phyloP scores from a whole-genome alignment of 2,329 filamentous ascomycete genomes.

The Pyrenophora tritici-repentis region DNA sequence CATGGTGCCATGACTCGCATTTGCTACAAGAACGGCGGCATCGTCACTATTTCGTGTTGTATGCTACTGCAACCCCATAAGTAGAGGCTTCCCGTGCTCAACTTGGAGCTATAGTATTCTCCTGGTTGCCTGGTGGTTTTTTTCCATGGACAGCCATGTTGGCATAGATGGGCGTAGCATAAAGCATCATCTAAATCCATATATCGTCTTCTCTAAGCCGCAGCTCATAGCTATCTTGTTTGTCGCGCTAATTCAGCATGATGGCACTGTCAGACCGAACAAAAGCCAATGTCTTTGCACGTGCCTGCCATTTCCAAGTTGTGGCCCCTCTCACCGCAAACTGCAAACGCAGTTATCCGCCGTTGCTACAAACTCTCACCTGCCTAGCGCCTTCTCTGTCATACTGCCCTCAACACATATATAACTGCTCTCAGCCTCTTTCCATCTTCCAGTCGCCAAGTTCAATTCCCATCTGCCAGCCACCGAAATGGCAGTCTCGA shows the following conservation, averaged over 20 bases:
- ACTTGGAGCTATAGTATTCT: neutral
- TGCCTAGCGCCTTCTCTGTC: neutral
- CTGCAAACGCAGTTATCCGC: neutral
- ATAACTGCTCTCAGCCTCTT: neutral
- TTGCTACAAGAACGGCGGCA: neutral
- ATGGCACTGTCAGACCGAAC: neutral
- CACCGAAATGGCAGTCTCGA: slow-evolving; percentile 5
- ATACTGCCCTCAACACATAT: neutral
- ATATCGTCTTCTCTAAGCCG: too few relatives aligned
- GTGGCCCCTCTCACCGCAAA: slow-evolving; percentile 9
- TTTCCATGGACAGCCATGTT: too few relatives aligned
- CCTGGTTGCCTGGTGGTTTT: too few relatives aligned
- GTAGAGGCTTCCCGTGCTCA: too few relatives aligned
- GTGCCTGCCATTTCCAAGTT: neutral
- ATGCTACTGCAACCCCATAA: neutral
- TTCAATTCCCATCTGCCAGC: neutral
- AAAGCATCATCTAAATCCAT: too few relatives aligned
- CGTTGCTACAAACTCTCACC: neutral
- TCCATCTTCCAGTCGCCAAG: neutral
- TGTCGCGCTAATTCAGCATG: neutral
- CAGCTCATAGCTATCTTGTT: too few relatives aligned
- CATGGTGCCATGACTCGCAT: slow-evolving; percentile 8
- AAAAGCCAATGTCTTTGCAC: neutral
- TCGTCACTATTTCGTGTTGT: neutral
- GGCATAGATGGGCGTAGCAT: too few relatives aligned